A percentile compares a stretch with the other conserved stretches of the same genome.
phyloP scores from a whole-genome alignment of 805 yeast species.

The Wickerhamomyces chaumierensis region DNA sequence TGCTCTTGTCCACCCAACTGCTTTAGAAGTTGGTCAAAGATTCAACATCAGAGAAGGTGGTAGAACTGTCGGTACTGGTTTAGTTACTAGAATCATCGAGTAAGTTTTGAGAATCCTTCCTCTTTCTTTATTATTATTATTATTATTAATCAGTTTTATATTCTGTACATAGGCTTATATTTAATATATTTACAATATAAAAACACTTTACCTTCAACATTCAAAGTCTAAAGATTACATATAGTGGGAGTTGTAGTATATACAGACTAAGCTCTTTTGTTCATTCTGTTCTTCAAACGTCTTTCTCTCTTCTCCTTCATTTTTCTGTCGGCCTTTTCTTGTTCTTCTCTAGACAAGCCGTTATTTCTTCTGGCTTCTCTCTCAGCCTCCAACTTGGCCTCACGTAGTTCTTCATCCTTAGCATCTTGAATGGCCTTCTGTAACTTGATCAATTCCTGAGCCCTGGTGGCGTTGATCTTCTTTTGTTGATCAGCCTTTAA shows the following conservation, averaged over 20 bases:
- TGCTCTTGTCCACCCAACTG: constrained; percentile 81
- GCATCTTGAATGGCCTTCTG: constrained; percentile 54
- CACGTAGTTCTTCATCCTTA: constrained; percentile 58
- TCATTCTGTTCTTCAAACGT: constrained; percentile 45
- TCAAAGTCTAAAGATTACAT: no score
- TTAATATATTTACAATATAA: no score
- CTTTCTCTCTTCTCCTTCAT: constrained; percentile 74
- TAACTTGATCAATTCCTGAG: constrained; percentile 57
- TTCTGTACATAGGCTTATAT: no score
- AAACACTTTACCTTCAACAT: no score
- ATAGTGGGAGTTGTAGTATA: no score
- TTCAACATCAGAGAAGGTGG: constrained; percentile 99
- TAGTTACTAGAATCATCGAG: constrained; percentile 84
- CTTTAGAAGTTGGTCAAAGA: constrained; percentile 93
- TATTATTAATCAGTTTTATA: no score
- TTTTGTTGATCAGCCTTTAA: constrained; percentile 68
- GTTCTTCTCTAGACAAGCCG: constrained; percentile 63
- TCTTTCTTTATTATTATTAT: no score
- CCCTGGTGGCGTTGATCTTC: constrained; percentile 72
- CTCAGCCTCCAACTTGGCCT: constrained; percentile 59
- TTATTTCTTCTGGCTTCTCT: constrained; percentile 51
- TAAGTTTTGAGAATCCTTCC: constrained; percentile 8
- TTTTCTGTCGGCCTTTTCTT: constrained; percentile 66
- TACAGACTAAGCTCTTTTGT: constrained; percentile 7
- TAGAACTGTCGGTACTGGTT: constrained; percentile 97